These are phyloP conservation scores for Penicillium carneum DNA, from an alignment of 2,329 filamentous ascomycete genomes.

Conservation along the genomic window DNA sequence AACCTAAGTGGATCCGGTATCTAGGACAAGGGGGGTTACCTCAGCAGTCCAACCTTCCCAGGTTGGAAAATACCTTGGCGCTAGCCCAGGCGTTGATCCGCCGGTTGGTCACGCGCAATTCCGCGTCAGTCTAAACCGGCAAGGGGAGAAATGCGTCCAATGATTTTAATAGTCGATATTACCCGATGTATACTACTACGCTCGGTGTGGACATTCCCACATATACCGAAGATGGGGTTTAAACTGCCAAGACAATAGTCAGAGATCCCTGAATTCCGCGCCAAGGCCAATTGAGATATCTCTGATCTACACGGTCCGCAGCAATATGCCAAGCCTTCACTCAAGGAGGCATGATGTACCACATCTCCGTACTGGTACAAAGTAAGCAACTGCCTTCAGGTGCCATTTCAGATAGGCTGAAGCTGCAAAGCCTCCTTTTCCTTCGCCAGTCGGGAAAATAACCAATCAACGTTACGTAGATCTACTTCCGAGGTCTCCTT, in stretches of 20 bases:
- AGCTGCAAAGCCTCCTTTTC: conserved; percentile 7
- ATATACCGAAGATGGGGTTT: too few species aligned
- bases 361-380: background rate
- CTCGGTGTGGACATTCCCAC: too few species aligned
- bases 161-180: background rate
- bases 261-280: conserved; percentile 24
- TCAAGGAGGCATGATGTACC: background rate
- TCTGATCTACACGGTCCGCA: conserved; percentile 23
- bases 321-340: conserved; percentile 24
- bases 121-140: conserved; percentile 19
- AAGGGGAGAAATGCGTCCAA: conserved; percentile 4
- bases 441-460: background rate
- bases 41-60: background rate
- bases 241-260: conserved; percentile 28
- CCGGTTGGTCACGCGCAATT: conserved; percentile 34
- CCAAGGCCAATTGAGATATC: conserved; percentile 26
- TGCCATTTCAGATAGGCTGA: background rate
- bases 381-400: background rate
- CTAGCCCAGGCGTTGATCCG: conserved; percentile 20
- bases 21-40: conserved; percentile 8
- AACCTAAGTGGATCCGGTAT: conserved; percentile 16
- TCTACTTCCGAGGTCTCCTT: background rate
- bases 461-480: background rate
- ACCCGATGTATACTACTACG: background rate
- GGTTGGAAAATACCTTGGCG: background rate